Evolutionary conservation across 805 yeast species (phyloP).

Genomic region (Clavispora carvajalis): DNA sequence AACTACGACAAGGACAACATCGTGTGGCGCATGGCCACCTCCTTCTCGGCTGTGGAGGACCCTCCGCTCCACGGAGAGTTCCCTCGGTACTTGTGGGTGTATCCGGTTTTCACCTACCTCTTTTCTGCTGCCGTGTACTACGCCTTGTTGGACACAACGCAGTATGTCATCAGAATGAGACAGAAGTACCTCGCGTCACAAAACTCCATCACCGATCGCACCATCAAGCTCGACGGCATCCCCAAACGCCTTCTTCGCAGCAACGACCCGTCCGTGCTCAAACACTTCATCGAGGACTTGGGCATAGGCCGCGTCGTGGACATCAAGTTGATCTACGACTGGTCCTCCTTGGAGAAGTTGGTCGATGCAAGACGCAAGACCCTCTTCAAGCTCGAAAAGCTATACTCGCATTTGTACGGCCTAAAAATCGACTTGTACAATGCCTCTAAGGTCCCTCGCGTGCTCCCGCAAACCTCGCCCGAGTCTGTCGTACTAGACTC

Average conservation of each 20-base stretch:
- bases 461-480: slow-evolving; percentile 17
- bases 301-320: slow-evolving; percentile 52
- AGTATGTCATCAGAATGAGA: slow-evolving; percentile 44
- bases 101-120: slow-evolving; percentile 51
- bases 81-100: slow-evolving; percentile 45
- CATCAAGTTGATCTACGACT: slow-evolving; percentile 44
- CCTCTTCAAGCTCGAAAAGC: slow-evolving; percentile 32
- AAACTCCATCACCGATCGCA: slow-evolving; percentile 54
- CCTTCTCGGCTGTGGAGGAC: slow-evolving; percentile 5
- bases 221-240: slow-evolving; percentile 51
- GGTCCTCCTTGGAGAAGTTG: slow-evolving; percentile 36
- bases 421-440: slow-evolving; percentile 37
- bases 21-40: slow-evolving; percentile 8
- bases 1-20: slow-evolving; percentile 39
- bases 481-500: slow-evolving; percentile 1
- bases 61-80: slow-evolving; percentile 32
- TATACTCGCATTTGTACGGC: slow-evolving; percentile 39
- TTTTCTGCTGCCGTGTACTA: slow-evolving; percentile 46
- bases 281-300: slow-evolving; percentile 47
- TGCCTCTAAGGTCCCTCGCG: slow-evolving; percentile 28
- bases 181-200: slow-evolving; percentile 57
- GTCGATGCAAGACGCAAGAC: slow-evolving; percentile 30
- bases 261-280: slow-evolving; percentile 39
- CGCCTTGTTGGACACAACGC: slow-evolving; percentile 43
- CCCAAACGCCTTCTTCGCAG: slow-evolving; percentile 37